Evolutionary conservation across 139 green algal genomes (phyloP).

Genomic region (Chlorella sp.): DNA sequence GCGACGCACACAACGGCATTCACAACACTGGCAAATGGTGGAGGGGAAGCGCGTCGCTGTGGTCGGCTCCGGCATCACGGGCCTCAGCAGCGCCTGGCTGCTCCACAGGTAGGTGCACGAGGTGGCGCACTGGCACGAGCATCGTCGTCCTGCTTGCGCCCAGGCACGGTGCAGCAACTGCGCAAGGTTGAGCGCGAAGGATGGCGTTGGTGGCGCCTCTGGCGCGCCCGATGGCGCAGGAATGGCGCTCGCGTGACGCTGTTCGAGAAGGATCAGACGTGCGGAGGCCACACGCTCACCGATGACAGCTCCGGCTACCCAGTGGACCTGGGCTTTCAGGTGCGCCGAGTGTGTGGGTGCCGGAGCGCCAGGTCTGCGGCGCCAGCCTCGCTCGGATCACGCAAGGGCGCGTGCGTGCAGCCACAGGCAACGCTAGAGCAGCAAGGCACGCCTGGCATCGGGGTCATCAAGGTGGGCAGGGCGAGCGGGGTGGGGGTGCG

Average conservation of each 20-base stretch:
- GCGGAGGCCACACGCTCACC: conserved; percentile 90
- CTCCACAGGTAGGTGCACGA: conserved; percentile 56
- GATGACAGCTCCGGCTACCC: conserved; percentile 47
- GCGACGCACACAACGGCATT: too few relatives aligned
- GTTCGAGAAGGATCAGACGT: conserved; percentile 70
- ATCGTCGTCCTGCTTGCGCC: background rate
- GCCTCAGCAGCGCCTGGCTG: conserved; percentile 74
- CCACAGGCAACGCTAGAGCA: background rate
- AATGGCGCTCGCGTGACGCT: conserved; percentile 72
- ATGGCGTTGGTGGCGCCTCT: too few relatives aligned
- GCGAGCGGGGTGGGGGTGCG: too few relatives aligned
- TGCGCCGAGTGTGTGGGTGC: conserved; percentile 12
- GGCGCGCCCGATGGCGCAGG: conserved; percentile 24
- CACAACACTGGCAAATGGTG: background rate
- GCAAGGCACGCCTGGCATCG: background rate
- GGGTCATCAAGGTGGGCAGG: too few relatives aligned
- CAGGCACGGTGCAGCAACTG: background rate
- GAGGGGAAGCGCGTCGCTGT: conserved; percentile 58
- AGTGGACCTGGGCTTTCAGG: conserved; percentile 94
- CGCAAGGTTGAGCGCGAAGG: too few relatives aligned
- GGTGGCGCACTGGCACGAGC: background rate
- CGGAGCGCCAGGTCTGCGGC: too few relatives aligned
- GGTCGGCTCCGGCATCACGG: conserved; percentile 78
- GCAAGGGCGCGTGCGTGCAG: too few relatives aligned
- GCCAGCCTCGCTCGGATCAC: too few relatives aligned